A percentile compares a stretch with the other conserved stretches of the same genome.
These are phyloP conservation scores for Euphorbia schlechtendalii DNA, from an alignment of 441 rosid species.

Conservation along the genomic window DNA sequence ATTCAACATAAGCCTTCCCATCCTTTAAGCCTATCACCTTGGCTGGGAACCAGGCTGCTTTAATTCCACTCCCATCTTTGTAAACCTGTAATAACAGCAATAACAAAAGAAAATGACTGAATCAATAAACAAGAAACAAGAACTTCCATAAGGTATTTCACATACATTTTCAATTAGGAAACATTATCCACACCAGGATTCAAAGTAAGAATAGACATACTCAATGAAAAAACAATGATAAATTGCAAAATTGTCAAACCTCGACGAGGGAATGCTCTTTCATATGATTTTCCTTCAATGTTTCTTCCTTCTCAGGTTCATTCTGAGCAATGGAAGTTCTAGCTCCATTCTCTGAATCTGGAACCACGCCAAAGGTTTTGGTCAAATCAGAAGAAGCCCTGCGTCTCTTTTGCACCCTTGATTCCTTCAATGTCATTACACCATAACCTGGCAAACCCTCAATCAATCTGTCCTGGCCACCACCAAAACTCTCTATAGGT, in stretches of 20 bases:
- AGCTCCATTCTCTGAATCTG: constrained; percentile 39
- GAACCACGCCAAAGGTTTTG: constrained; percentile 34
- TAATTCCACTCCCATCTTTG: constrained; percentile 60
- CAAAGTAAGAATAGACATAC: neutral
- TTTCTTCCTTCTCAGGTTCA: constrained; percentile 32
- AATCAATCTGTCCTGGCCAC: constrained; percentile 31
- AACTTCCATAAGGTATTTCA: neutral
- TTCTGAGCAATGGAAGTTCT: constrained; percentile 29
- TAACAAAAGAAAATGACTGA: constrained; percentile 10
- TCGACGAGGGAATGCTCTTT: constrained; percentile 81
- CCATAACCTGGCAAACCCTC: constrained; percentile 38
- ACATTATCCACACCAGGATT: neutral
- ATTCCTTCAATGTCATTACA: constrained; percentile 36
- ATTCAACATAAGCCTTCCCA: constrained; percentile 72
- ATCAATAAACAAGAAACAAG: constrained; percentile 1
- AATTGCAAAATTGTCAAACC: constrained; percentile 38
- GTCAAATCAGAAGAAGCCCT: constrained; percentile 40
- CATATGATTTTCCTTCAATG: constrained; percentile 37
- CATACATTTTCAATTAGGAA: neutral
- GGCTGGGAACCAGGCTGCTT: constrained; percentile 84
- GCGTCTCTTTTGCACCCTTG: constrained; percentile 36
- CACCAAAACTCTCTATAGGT: constrained; percentile 31
- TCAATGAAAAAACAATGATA: neutral
- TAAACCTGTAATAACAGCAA: constrained; percentile 46
- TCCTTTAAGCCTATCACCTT: constrained; percentile 62